phyloP scores from a whole-genome alignment of 2,329 filamentous ascomycete species.

The Colletotrichum filicis region DNA sequence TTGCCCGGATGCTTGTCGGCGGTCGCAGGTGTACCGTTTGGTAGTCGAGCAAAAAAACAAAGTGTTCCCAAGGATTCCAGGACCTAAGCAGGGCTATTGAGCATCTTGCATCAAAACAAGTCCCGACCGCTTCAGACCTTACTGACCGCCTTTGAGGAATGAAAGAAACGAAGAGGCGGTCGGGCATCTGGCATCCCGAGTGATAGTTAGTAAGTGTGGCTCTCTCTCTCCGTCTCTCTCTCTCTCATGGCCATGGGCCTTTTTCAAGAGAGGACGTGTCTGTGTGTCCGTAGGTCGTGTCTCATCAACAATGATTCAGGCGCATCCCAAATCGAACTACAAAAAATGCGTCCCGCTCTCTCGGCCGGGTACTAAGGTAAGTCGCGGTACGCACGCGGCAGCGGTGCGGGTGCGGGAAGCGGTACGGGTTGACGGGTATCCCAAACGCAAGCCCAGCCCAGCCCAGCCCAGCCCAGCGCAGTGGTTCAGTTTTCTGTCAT shows the following conservation, averaged over 20 bases:
- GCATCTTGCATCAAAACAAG: neutral
- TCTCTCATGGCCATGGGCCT: neutral
- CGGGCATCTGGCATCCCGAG: neutral
- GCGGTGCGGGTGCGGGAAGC: conserved; percentile 6
- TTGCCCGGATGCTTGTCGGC: conserved; percentile 4
- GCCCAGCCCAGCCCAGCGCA: neutral
- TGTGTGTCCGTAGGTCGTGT: neutral
- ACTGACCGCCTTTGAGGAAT: neutral
- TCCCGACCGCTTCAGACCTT: conserved; percentile 11
- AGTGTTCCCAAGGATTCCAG: neutral
- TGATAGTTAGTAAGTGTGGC: neutral
- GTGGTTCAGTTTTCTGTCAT: neutral
- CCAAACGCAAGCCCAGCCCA: neutral
- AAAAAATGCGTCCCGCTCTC: conserved; percentile 5
- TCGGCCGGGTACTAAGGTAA: conserved; percentile 13
- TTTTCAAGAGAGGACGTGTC: neutral
- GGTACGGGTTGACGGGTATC: neutral
- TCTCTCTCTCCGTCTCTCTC: neutral
- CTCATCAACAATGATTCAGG: neutral
- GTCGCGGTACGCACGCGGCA: conserved; percentile 2
- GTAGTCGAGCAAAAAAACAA: neutral
- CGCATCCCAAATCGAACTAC: neutral
- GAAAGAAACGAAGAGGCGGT: neutral
- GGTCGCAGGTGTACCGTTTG: neutral
- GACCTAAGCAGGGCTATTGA: neutral